Evolutionary conservation across 108 stramenopile genomes (phyloP).

Genomic region (Skeletonema potamos): DNA sequence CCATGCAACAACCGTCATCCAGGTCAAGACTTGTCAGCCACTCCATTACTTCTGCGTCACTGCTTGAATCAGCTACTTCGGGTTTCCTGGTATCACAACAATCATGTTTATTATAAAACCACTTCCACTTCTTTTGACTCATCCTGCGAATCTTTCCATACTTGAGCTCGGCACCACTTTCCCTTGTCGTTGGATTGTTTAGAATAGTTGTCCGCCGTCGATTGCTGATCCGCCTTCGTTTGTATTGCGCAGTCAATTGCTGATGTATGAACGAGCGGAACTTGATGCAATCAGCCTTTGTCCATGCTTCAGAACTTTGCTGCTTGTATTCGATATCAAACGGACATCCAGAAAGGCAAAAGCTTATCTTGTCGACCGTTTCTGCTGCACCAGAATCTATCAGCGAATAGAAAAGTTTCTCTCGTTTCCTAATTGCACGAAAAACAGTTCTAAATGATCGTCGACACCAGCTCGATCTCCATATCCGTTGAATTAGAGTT

Average conservation of each 20-base stretch:
- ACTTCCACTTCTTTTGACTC: slow-evolving; percentile 33
- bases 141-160: slow-evolving; percentile 11
- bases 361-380: background rate
- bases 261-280: background rate
- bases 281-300: background rate
- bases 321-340: background rate
- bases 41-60: slow-evolving; percentile 6
- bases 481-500: slow-evolving; percentile 13
- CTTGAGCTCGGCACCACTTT: slow-evolving; percentile 2
- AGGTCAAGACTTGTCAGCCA: slow-evolving; percentile 17
- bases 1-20: background rate
- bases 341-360: background rate
- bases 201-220: background rate
- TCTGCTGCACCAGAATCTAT: background rate
- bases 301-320: background rate
- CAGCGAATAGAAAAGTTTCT: background rate
- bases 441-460: slow-evolving; percentile 5
- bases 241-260: background rate
- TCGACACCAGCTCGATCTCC: slow-evolving; percentile 13
- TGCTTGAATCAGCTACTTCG: background rate
- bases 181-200: background rate
- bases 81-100: background rate
- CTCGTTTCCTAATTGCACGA: background rate
- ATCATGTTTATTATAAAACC: slow-evolving; percentile 17
- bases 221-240: background rate